Conservation (phyloP, 139 green algal species). For the Coelastrella sp. region DNA sequence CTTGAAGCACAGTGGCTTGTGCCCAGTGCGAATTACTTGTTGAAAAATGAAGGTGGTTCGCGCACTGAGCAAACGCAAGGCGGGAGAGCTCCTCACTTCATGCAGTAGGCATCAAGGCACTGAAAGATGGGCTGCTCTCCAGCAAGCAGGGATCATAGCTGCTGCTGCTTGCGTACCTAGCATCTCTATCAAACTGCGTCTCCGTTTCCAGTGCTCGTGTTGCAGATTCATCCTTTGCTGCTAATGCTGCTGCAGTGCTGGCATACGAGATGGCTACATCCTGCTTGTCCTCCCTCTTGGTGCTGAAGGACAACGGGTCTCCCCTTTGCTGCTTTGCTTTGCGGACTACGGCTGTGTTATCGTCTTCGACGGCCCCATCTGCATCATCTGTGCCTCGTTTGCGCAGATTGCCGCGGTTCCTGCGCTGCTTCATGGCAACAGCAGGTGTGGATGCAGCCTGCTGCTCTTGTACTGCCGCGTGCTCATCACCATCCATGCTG, state of each 20-base stretch:
- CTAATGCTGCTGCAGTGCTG: slow-evolving; percentile 45
- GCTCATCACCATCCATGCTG: slow-evolving; percentile 54
- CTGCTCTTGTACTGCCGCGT: slow-evolving; percentile 28
- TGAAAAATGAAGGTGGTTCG: too few species aligned
- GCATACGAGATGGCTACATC: slow-evolving; percentile 53
- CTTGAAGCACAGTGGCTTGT: too few species aligned
- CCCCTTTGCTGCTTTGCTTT: slow-evolving; percentile 65
- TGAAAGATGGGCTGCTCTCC: not conserved
- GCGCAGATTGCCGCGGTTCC: slow-evolving; percentile 71
- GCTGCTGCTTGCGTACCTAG: slow-evolving; percentile 57
- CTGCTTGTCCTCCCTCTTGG: slow-evolving; percentile 42
- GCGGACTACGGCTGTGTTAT: slow-evolving; percentile 45
- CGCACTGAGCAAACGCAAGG: too few species aligned
- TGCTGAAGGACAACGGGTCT: slow-evolving; percentile 67
- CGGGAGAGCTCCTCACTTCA: too few species aligned
- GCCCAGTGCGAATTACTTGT: too few species aligned
- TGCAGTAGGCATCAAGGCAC: too few species aligned
- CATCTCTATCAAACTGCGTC: slow-evolving; percentile 83
- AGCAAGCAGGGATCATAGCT: not conserved
- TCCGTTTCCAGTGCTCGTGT: slow-evolving; percentile 81
- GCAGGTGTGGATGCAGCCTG: not conserved
- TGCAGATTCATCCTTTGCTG: slow-evolving; percentile 64
- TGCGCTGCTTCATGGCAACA: slow-evolving; percentile 50
- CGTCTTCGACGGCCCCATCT: slow-evolving; percentile 38
- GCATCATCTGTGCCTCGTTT: slow-evolving; percentile 68